These are phyloP conservation scores for Rugonectria rugulosa DNA, from an alignment of 2,329 filamentous ascomycete genomes.

Conservation along the genomic window DNA sequence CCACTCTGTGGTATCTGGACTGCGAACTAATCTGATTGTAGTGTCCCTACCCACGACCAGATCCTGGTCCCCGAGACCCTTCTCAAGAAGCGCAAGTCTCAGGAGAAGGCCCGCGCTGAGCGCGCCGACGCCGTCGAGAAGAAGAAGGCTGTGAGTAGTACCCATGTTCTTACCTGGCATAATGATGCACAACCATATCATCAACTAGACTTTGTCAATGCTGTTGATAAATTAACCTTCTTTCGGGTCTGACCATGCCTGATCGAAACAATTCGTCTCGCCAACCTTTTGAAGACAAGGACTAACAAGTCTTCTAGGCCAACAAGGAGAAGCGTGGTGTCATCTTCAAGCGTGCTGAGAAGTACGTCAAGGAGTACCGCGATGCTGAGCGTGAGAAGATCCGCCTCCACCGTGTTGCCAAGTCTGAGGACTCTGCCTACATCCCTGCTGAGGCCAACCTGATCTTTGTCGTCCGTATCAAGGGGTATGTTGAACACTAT, in stretches of 20 bases:
- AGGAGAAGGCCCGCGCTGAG: slow-evolving; percentile 98
- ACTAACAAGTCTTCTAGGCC: slow-evolving; percentile 67
- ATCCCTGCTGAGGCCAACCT: slow-evolving; percentile 94
- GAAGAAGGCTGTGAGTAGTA: slow-evolving; percentile 85
- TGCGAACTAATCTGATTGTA: slow-evolving; percentile 81
- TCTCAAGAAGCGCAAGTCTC: slow-evolving; percentile 99
- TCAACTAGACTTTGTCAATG: slow-evolving; percentile 99
- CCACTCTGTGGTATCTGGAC: slow-evolving; percentile 64
- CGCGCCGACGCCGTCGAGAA: slow-evolving; percentile 80
- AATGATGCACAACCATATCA: slow-evolving; percentile 89
- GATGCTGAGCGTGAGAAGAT: slow-evolving; percentile 98
- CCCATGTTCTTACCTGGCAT: slow-evolving; percentile 44
- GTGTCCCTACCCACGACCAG: slow-evolving; percentile 92
- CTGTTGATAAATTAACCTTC: slow-evolving; percentile 97
- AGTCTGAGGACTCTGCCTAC: slow-evolving; percentile 92
- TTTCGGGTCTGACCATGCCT: slow-evolving; percentile 91
- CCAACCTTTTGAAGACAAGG: slow-evolving; percentile 23
- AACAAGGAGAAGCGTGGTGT: slow-evolving; percentile 98
- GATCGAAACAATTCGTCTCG: slow-evolving; percentile 36
- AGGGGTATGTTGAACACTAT: slow-evolving; percentile 70
- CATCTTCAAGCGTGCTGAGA: slow-evolving; percentile 99
- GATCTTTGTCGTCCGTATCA: slow-evolving; percentile 98
- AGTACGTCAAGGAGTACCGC: slow-evolving; percentile 99
- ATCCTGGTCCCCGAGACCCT: slow-evolving; percentile 99
- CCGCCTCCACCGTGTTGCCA: slow-evolving; percentile 86